Evolutionary conservation across 2,329 filamentous ascomycete genomes (phyloP).

Genomic region (Clonostachys rhizophaga): DNA sequence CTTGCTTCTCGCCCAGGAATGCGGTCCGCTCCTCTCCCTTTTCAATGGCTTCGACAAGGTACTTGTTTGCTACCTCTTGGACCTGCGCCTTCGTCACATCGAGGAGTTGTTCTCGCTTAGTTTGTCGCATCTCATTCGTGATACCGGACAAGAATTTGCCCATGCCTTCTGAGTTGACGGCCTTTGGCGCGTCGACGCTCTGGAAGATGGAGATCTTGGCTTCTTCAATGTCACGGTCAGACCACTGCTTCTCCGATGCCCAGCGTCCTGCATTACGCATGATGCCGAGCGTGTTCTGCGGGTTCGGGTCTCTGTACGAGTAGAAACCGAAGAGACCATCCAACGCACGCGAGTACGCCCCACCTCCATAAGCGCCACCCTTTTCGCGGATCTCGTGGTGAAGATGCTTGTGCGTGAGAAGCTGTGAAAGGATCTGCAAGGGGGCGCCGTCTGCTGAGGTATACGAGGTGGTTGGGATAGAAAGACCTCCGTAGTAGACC

Average conservation of each 20-base stretch:
- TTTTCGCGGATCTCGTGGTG: constrained; percentile 98
- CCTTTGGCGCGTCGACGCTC: constrained; percentile 79
- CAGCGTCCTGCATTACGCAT: constrained; percentile 80
- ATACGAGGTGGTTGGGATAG: constrained; percentile 81
- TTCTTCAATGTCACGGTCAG: constrained; percentile 82
- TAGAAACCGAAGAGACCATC: constrained; percentile 92
- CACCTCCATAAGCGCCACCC: constrained; percentile 91
- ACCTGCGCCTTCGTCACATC: constrained; percentile 83
- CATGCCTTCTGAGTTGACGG: constrained; percentile 86
- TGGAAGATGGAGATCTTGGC: constrained; percentile 96
- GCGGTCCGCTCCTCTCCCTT: constrained; percentile 58
- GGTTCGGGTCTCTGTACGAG: constrained; percentile 95
- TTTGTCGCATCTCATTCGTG: constrained; percentile 84
- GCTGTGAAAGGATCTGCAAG: constrained; percentile 82
- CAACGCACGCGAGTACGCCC: constrained; percentile 75
- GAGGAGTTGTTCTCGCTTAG: constrained; percentile 74
- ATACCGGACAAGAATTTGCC: constrained; percentile 79
- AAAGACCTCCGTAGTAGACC: constrained; percentile 87
- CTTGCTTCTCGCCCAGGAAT: constrained; percentile 79
- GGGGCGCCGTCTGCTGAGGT: constrained; percentile 69
- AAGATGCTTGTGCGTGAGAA: constrained; percentile 92
- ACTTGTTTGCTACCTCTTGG: constrained; percentile 73
- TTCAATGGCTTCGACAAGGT: constrained; percentile 65
- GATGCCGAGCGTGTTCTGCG: constrained; percentile 78
- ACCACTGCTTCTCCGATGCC: constrained; percentile 79